Evolutionary conservation across 441 rosid species (phyloP).

Genomic region (Syzygium malaccense): DNA sequence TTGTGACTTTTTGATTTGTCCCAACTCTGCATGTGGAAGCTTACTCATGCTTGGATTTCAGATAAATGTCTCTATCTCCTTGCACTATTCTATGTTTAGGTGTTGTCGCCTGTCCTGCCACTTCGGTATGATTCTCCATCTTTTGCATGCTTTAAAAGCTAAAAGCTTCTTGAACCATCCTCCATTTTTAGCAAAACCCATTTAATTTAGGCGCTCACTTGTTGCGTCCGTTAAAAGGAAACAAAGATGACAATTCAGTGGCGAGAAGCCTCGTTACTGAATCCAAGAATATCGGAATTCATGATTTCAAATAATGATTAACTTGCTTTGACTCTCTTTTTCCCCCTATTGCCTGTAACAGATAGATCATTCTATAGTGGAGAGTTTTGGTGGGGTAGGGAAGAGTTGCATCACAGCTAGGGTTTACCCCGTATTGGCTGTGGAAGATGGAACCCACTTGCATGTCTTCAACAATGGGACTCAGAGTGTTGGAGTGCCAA

Average conservation of each 20-base stretch:
- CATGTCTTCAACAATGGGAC: constrained; percentile 66
- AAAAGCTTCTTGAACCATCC: neutral
- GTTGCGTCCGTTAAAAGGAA: neutral
- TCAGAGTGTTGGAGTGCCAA: constrained; percentile 27
- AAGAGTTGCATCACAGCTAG: constrained; percentile 67
- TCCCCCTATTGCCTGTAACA: neutral
- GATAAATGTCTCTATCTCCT: neutral
- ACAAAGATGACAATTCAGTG: neutral
- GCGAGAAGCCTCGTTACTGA: neutral
- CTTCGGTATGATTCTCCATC: neutral
- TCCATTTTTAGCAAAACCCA: neutral
- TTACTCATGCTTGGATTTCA: neutral
- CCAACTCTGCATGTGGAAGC: neutral
- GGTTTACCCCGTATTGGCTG: constrained; percentile 57
- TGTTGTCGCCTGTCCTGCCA: neutral
- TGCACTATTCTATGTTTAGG: neutral
- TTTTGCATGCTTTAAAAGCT: neutral
- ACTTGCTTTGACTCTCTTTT: neutral
- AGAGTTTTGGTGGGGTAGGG: constrained; percentile 70
- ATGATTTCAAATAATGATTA: too few relatives aligned
- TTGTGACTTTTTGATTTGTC: neutral
- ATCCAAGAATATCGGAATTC: neutral
- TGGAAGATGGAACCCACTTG: constrained; percentile 24
- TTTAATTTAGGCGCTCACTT: neutral
- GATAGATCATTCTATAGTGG: constrained; percentile 80